Evolutionary conservation across 2,329 filamentous ascomycete genomes (phyloP).

Genomic region (Arachnopeziza araneosa): DNA sequence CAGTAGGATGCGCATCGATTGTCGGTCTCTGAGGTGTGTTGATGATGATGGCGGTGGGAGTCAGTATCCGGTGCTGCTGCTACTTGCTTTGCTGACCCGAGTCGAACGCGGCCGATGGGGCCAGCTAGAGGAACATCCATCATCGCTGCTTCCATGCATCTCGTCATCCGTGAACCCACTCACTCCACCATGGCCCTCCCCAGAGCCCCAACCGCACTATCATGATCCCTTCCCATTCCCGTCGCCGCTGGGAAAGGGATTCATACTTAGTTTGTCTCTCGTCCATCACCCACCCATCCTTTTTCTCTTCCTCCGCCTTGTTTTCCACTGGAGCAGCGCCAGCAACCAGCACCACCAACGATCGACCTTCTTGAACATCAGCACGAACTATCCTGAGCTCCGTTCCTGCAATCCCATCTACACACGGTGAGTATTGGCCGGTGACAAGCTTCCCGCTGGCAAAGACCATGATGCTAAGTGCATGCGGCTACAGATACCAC

Average conservation of each 20-base stretch:
- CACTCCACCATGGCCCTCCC: slow-evolving; percentile 5
- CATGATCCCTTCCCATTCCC: slow-evolving; percentile 18
- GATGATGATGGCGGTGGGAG: neutral
- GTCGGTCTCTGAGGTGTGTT: neutral
- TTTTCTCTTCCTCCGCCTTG: slow-evolving; percentile 22
- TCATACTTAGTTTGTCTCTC: slow-evolving; percentile 25
- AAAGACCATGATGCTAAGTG: neutral
- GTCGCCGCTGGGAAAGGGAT: slow-evolving; percentile 14
- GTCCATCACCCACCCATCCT: slow-evolving; percentile 13
- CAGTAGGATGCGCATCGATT: neutral
- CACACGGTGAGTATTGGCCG: neutral
- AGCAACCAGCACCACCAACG: slow-evolving; percentile 12
- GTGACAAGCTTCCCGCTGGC: neutral
- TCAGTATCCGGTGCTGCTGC: neutral
- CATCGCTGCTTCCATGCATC: neutral
- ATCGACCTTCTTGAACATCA: slow-evolving; percentile 10
- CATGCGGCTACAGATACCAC: neutral
- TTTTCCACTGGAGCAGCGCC: slow-evolving; percentile 19
- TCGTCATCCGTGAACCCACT: slow-evolving; percentile 6
- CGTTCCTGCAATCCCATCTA: neutral
- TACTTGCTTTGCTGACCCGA: slow-evolving; percentile 1
- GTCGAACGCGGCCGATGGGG: neutral
- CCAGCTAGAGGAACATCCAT: too few species aligned
- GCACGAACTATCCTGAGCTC: neutral
- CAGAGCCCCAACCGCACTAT: slow-evolving; percentile 12